Evolutionary conservation across 2,329 filamentous ascomycete species (phyloP), one percentile per base, ranked within the genome.

Genomic region (Phialemonium atrogriseum): DNA sequence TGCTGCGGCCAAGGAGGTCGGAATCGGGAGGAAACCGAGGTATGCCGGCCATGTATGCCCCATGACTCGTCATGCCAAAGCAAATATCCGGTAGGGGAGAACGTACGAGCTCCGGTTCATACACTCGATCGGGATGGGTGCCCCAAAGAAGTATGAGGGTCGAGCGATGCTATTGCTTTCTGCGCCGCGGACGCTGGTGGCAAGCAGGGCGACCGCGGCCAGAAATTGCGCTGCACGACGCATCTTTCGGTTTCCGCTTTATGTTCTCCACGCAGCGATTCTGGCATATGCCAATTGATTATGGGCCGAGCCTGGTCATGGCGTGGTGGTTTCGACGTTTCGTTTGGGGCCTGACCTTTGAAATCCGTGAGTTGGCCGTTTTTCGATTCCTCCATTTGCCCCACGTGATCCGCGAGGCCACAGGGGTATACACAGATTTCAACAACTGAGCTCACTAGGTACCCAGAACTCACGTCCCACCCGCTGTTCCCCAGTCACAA

Each of bases 81-180:
- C 26, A n/a, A 29, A 12, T 18, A 37, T n/a, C n/a, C n/a, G 15
- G 27, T 30, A 20, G 19, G 25, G 14, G 5, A 6, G n/a, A 13
- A 66, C 77, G 60, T 47, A 84, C 80, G 77, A 72, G 55, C 76
- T 83, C 38, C 81, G 69, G 49, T 83, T 81, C 65, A 86, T 72
- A 61, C 81, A 86, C 48, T 79, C 78, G 13, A 86, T 77, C 22
- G 69, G 66, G 38, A 86, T 80, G 9, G 71, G 56, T 10, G 80
- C 77, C 44, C 77, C 77, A 49, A 79, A 80, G 46, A 73, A 70
- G 49, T 80, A 80, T 17, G 73, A 76, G 0, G 75, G 73, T 26
- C 77, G 57, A 16, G 57, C 28, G n/a, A 23, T n/a, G 21, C 21
- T n/a, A 23, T 30, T 30, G 20, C 7, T 21, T 2, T n/a, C 3